Percentiles rank a stretch among this genome's conserved stretches.
Evolutionary conservation across 1,284 basidiomycete genomes (phyloP).

Genomic region (Kalmanozyma brasiliensis): DNA sequence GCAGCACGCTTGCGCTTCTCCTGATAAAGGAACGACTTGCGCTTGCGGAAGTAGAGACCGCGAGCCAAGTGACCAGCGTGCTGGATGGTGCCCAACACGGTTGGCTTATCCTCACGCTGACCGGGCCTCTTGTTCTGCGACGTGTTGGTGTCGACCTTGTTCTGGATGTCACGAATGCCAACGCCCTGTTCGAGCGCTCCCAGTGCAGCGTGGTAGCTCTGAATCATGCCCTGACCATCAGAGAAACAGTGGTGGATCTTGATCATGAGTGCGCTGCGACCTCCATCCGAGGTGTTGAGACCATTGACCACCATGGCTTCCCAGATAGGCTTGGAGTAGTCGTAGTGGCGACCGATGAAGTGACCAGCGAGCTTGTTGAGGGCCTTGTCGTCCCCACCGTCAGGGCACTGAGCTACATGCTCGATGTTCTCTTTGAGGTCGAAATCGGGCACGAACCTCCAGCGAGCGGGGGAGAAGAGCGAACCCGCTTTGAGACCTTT

Average conservation of each 20-base stretch:
- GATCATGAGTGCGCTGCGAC: slow-evolving; percentile 65
- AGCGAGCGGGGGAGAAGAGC: slow-evolving; percentile 55
- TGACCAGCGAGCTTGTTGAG: slow-evolving; percentile 61
- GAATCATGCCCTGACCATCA: slow-evolving; percentile 67
- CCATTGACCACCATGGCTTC: slow-evolving; percentile 66
- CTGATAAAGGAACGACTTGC: slow-evolving; percentile 62
- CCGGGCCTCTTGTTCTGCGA: slow-evolving; percentile 54
- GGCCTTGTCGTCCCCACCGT: slow-evolving; percentile 48
- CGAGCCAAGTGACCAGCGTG: slow-evolving; percentile 57
- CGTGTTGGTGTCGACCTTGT: slow-evolving; percentile 55
- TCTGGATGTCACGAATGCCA: slow-evolving; percentile 60
- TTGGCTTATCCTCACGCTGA: slow-evolving; percentile 56
- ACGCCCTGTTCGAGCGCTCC: slow-evolving; percentile 56
- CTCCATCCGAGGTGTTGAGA: slow-evolving; percentile 61
- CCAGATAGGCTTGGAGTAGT: slow-evolving; percentile 67
- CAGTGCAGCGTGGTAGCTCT: slow-evolving; percentile 65
- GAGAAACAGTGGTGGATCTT: slow-evolving; percentile 67
- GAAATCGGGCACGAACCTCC: slow-evolving; percentile 65
- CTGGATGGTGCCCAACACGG: slow-evolving; percentile 55
- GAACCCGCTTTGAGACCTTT: slow-evolving; percentile 61
- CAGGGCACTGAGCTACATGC: slow-evolving; percentile 47
- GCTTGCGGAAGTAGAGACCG: slow-evolving; percentile 63
- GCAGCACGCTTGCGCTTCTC: slow-evolving; percentile 32
- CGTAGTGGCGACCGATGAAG: slow-evolving; percentile 62
- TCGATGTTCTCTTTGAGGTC: slow-evolving; percentile 64